phyloP scores from a whole-genome alignment of 2,329 filamentous ascomycete species.

The Dendryphion nanum region DNA sequence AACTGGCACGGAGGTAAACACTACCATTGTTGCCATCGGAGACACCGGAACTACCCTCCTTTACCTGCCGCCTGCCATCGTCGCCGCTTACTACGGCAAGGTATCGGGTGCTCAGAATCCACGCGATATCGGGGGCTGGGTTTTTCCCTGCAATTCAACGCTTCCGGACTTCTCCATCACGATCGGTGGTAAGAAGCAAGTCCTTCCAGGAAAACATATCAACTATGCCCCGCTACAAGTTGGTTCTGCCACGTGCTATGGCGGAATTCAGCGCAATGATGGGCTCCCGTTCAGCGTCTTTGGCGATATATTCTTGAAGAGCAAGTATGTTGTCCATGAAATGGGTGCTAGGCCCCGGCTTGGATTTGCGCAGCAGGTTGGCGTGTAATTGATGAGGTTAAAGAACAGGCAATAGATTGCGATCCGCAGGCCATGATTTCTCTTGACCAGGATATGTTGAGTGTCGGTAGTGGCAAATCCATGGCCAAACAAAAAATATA shows the following conservation, averaged over 20 bases:
- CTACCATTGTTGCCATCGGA: constrained; percentile 57
- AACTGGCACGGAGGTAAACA: constrained; percentile 34
- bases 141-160: constrained; percentile 51
- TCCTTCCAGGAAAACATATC: constrained; percentile 55
- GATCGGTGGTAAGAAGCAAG: constrained; percentile 51
- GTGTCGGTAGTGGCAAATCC: no score
- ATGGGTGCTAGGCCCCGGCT: constrained; percentile 37
- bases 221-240: constrained; percentile 50
- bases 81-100: constrained; percentile 59
- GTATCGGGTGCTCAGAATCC: constrained; percentile 54
- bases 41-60: constrained; percentile 71
- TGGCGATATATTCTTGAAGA: constrained; percentile 78
- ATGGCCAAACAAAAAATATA: no score
- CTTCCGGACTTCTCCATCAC: constrained; percentile 55
- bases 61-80: constrained; percentile 55
- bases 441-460: no score
- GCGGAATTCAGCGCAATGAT: constrained; percentile 67
- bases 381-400: constrained; percentile 19
- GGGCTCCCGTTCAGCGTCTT: constrained; percentile 67
- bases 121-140: constrained; percentile 52
- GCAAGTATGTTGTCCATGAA: constrained; percentile 65
- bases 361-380: constrained; percentile 45
- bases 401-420: no score
- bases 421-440: no score
- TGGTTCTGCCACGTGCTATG: constrained; percentile 60